Evolutionary conservation across 179 eudicot genomes (phyloP), one percentile per base, ranked within the genome.

Genomic region (Sideroxylon spinosum): DNA sequence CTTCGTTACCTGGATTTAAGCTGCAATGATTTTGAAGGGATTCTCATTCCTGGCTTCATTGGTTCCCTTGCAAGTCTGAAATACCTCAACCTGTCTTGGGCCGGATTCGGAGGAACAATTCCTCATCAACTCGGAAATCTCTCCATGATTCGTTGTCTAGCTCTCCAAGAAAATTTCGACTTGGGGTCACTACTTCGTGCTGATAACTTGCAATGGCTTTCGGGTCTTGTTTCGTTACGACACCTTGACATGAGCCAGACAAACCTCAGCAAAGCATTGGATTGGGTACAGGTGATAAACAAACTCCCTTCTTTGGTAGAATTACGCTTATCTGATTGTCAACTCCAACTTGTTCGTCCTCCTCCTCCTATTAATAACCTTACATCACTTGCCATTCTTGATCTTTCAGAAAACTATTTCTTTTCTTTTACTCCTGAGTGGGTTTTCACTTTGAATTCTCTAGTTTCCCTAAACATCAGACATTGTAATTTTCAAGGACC

Each of bases 111-210:
- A 0, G 84, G 84, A 20, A 26, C 4, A 2, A 56, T 80, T 29
- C 84, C 80, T 10, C 13, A 23, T 32, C 60, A 64, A 16, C 60
- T 81, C 6, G 84, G 80, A 48, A 81, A 81, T 73, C 74, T 81
- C 4, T 28, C 81, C 1, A 7, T 22, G 4, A 55, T 81, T 46
- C 46, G 9, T 5, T 32, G 22, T 26, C 78, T 82, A 7, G 48
- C 19, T 74, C 81, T 82, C 17, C 13, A 50, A 25, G 8, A n/a
- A 1, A 44, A 0, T 1, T 23, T 6, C 9, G 19, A 6, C 3
- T 2, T 0, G 22, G 66, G 28, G 8, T 6, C 12, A 2, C 23
- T 29, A 28, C 55, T 52, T 28, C 16, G 9, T 7, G 29, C 19
- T 0, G 20, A 26, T 9, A 67, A 7, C n/a, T 60, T 77, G 25